These are phyloP conservation scores for Talaromyces sp. DNA, from an alignment of 2,329 filamentous ascomycete species.

Conservation along the genomic window DNA sequence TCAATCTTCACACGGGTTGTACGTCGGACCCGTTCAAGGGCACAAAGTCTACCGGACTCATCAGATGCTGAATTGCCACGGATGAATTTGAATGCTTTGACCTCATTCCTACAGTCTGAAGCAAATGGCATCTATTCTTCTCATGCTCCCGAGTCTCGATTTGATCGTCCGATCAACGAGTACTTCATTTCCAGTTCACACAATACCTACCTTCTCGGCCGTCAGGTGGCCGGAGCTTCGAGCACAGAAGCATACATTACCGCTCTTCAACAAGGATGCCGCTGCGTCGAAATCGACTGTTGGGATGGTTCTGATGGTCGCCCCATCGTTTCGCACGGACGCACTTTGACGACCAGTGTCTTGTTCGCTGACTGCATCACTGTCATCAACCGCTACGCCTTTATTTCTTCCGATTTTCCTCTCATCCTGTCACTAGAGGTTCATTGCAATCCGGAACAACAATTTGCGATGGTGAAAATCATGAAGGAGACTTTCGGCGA, in stretches of 20 bases:
- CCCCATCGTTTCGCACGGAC: slow-evolving; percentile 86
- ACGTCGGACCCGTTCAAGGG: slow-evolving; percentile 55
- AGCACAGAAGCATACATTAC: slow-evolving; percentile 94
- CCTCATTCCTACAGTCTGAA: slow-evolving; percentile 70
- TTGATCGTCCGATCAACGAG: slow-evolving; percentile 86
- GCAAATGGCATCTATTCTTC: slow-evolving; percentile 66
- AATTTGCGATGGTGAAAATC: slow-evolving; percentile 81
- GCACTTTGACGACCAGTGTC: slow-evolving; percentile 82
- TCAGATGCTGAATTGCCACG: slow-evolving; percentile 48
- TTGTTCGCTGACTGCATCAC: slow-evolving; percentile 88
- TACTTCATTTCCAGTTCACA: slow-evolving; percentile 99
- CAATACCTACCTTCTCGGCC: slow-evolving; percentile 92
- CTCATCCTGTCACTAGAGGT: slow-evolving; percentile 94
- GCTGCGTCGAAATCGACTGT: slow-evolving; percentile 95
- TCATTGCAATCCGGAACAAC: slow-evolving; percentile 80
- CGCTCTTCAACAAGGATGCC: slow-evolving; percentile 80
- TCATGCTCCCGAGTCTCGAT: slow-evolving; percentile 57
- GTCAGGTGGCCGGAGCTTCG: slow-evolving; percentile 83
- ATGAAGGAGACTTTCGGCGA: slow-evolving; percentile 80
- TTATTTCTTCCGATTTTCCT: slow-evolving; percentile 79
- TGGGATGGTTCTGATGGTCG: slow-evolving; percentile 90
- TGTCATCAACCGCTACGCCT: slow-evolving; percentile 92
- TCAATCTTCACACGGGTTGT: slow-evolving; percentile 67
- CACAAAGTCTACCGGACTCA: slow-evolving; percentile 40
- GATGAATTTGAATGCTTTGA: slow-evolving; percentile 76